Evolutionary conservation across 169 alveolate species (phyloP), one percentile per base, ranked within the genome.

Genomic region (Plasmodium malariae): DNA sequence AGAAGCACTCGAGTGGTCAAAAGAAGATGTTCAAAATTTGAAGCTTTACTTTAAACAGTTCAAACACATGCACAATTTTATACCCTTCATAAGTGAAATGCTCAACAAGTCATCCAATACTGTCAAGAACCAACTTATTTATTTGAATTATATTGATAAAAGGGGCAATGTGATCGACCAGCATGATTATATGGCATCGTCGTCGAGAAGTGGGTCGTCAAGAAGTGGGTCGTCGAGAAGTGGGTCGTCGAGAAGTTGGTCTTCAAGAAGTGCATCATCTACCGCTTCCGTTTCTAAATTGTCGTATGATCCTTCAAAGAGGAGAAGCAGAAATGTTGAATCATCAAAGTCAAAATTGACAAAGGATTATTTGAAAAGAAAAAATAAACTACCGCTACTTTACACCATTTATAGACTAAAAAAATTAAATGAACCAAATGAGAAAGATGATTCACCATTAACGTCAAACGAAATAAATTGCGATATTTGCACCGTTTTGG

Each of bases 31-130:
- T 0, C 72, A 80, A 34, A 65, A 70, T 43, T 26, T 80, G 14
- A 80, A 80, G 40, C 3, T 80, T 0, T 80, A 80, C 57, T 80
- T 80, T 37, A 80, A 80, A 28, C 90, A 80, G 40, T 80, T 80
- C 28, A 80, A 80, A 26, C 90, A 80, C 1, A 80, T 80, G 90
- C 83, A 80, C 36, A 80, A 54, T 11, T 80, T 65, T 43, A 9
- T 80, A 14, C 80, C 90, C 7, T 80, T 80, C 17, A 65, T 80
- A 17, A 80, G 90, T n/a, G 83, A 80, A 57, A 67, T 80, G 83
- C 34, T 80, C 19, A 80, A 80, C 40, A 80, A 80, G 17, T 67
- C 90, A 24, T 3, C 83, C 3, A 80, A 57, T 26, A 54, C 60
- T 14, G 90, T 80, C 7, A 80, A 80, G 57, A 80, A 80, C 28